These are phyloP conservation scores for Trametes punicea DNA, from an alignment of 768 basidiomycete genomes.

Conservation along the genomic window DNA sequence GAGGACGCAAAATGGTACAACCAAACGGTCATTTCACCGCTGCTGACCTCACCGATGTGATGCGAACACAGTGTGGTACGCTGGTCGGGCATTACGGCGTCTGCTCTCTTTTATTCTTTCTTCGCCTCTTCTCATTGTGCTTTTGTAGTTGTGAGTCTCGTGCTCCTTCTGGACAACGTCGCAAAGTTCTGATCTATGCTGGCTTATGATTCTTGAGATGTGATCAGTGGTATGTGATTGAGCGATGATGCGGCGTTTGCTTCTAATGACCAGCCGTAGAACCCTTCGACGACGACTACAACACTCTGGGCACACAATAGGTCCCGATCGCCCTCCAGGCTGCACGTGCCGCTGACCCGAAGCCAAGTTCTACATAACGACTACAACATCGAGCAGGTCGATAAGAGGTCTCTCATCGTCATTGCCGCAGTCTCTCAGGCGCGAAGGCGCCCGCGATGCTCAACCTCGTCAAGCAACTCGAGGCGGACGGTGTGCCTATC, in stretches of 20 bases:
- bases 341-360: constrained; percentile 53
- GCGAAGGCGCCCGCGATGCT: constrained; percentile 55
- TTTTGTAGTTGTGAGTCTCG: constrained; percentile 19
- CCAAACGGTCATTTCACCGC: constrained; percentile 44
- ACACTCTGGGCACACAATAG: constrained; percentile 45
- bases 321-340: constrained; percentile 50
- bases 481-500: constrained; percentile 47
- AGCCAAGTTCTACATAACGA: constrained; percentile 56
- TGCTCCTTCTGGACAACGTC: neutral
- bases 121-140: neutral
- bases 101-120: constrained; percentile 7
- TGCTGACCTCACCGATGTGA: constrained; percentile 40
- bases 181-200: neutral
- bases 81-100: constrained; percentile 55
- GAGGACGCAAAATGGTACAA: constrained; percentile 48
- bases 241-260: neutral
- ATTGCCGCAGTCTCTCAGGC: constrained; percentile 25
- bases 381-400: constrained; percentile 34
- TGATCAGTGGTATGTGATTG: constrained; percentile 41
- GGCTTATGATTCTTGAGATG: constrained; percentile 45
- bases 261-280: constrained; percentile 22
- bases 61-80: constrained; percentile 47
- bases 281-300: constrained; percentile 58
- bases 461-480: constrained; percentile 47
- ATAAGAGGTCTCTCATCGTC: neutral